These are phyloP conservation scores for Castanopsis chinensis DNA, from an alignment of 306 rosid species.

Conservation along the genomic window DNA sequence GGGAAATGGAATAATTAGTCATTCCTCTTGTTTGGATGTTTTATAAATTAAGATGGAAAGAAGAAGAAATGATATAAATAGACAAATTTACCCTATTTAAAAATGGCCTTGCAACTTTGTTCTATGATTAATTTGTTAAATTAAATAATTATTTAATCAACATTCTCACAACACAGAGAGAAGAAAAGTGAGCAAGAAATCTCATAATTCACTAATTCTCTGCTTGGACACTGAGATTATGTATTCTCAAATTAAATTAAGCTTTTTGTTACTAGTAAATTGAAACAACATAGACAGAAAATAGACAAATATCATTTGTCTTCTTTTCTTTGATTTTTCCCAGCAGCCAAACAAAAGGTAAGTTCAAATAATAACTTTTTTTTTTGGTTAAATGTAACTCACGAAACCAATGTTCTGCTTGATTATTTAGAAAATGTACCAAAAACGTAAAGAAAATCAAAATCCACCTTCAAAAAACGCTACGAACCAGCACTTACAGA, in stretches of 20 bases:
- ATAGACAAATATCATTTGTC: neutral
- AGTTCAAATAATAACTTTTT: neutral
- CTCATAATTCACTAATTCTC: neutral
- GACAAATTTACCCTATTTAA: too few relatives aligned
- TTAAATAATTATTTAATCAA: too few relatives aligned
- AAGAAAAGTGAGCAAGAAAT: conserved; percentile 8
- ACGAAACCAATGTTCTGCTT: neutral
- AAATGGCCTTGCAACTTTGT: too few relatives aligned
- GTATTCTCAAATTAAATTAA: neutral
- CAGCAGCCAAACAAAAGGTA: neutral
- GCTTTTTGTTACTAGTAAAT: neutral
- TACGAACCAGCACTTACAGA: too few relatives aligned
- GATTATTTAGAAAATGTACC: neutral
- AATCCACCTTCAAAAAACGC: neutral
- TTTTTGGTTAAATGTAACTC: neutral
- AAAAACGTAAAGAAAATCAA: neutral
- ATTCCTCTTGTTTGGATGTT: too few relatives aligned
- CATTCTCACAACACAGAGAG: conserved; percentile 1
- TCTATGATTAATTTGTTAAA: too few relatives aligned
- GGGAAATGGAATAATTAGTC: too few relatives aligned
- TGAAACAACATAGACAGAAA: neutral
- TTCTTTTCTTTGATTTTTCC: neutral
- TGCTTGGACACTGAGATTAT: neutral
- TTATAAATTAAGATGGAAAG: too few relatives aligned
- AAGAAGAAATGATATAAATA: too few relatives aligned